Conservation (phyloP, 148 eudicot species). For the Rhododendron ferrugineum region DNA sequence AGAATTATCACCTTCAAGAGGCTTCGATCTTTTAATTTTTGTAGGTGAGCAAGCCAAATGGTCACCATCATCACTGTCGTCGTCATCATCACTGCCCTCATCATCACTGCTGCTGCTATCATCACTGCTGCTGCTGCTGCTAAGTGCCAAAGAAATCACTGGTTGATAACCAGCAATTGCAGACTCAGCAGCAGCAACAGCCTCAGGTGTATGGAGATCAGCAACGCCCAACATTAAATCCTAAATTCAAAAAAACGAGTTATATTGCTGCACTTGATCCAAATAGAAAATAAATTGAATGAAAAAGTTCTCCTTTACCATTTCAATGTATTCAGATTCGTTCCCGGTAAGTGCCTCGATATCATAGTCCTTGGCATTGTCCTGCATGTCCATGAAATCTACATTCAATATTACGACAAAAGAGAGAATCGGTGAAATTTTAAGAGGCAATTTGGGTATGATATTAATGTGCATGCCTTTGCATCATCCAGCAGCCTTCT, state of each 20-base stretch:
- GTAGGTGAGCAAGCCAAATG: not conserved
- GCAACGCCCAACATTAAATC: slow-evolving; percentile 94
- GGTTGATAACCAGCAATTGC: slow-evolving; percentile 59
- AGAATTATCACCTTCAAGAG: slow-evolving; percentile 9
- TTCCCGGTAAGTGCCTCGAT: slow-evolving; percentile 71
- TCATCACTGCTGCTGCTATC: not conserved
- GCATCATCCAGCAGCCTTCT: slow-evolving; percentile 55
- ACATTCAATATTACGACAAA: not conserved
- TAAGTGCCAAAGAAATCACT: slow-evolving; percentile 26
- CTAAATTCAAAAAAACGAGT: slow-evolving; percentile 18
- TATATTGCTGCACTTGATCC: not conserved
- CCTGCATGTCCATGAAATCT: slow-evolving; percentile 31
- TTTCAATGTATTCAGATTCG: slow-evolving; percentile 79
- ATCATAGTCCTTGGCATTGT: slow-evolving; percentile 52
- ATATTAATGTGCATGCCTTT: slow-evolving; percentile 35
- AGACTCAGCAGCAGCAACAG: slow-evolving; percentile 81
- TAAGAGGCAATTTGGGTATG: not conserved
- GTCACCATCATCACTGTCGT: slow-evolving; percentile 1
- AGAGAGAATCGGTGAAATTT: not conserved
- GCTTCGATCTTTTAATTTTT: not conserved
- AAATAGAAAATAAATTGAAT: not conserved
- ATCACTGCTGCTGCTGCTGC: slow-evolving; percentile 21
- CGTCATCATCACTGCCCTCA: not conserved
- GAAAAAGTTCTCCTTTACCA: slow-evolving; percentile 35
- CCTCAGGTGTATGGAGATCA: slow-evolving; percentile 86